Conservation (phyloP, 306 rosid species). For the Urtica urens region DNA sequence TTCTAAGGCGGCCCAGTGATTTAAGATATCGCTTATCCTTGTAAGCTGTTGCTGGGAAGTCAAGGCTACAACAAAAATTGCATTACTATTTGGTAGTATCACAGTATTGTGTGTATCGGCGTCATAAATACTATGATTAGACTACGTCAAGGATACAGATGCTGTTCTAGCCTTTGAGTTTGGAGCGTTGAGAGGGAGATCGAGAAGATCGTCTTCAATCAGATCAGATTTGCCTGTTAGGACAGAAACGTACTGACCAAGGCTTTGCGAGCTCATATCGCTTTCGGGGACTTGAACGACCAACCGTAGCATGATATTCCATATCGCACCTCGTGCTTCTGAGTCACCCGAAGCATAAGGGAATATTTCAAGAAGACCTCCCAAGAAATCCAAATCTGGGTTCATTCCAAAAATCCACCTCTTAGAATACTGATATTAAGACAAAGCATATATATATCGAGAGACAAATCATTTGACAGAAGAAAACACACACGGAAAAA, state of each 20-base stretch:
- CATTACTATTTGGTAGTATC: too few species aligned
- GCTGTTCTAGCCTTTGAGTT: constrained; percentile 39
- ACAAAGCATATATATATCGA: not conserved
- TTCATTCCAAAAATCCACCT: constrained; percentile 17
- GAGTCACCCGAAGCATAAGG: constrained; percentile 69
- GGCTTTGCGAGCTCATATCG: constrained; percentile 43
- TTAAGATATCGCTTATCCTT: constrained; percentile 55
- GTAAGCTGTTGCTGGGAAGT: constrained; percentile 40
- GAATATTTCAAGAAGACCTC: constrained; percentile 73
- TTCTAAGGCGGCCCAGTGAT: constrained; percentile 50
- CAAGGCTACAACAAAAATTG: constrained; percentile 24
- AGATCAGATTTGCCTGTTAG: constrained; percentile 54
- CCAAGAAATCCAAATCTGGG: constrained; percentile 54
- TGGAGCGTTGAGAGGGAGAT: constrained; percentile 25
- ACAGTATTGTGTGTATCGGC: too few species aligned
- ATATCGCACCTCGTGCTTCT: constrained; percentile 79
- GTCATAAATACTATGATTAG: not conserved
- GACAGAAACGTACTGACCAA: constrained; percentile 38
- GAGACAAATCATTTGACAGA: not conserved
- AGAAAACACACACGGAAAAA: constrained; percentile 3
- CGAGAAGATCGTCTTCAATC: constrained; percentile 84
- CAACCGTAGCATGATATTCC: constrained; percentile 65
- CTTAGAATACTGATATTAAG: not conserved
- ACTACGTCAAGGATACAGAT: constrained; percentile 65
- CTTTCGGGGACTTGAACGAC: constrained; percentile 44